Evolutionary conservation across 345 rosid species (phyloP).

Genomic region (Conringia planisiliqua): DNA sequence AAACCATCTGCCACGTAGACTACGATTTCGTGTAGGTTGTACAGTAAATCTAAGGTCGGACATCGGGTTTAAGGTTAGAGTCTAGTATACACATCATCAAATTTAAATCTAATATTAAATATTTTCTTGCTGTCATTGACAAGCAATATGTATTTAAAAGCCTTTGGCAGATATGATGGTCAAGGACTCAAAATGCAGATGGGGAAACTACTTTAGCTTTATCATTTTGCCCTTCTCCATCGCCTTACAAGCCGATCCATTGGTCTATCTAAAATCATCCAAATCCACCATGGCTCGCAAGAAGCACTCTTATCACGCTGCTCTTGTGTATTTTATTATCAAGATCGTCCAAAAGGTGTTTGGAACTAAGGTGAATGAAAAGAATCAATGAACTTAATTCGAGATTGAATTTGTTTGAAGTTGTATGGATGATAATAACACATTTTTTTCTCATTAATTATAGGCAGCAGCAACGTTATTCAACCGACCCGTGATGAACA

Average conservation of each 20-base stretch:
- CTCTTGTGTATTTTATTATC: background rate
- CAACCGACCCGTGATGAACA: constrained; percentile 32
- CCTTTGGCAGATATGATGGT: constrained; percentile 56
- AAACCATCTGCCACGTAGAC: constrained; percentile 29
- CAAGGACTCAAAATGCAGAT: constrained; percentile 39
- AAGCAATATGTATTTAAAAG: constrained; percentile 12
- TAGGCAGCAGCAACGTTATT: constrained; percentile 38
- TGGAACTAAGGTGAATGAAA: constrained; percentile 41
- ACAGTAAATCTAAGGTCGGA: constrained; percentile 51
- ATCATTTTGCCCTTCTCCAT: constrained; percentile 45
- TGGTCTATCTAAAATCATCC: constrained; percentile 41
- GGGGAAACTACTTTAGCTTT: constrained; percentile 59
- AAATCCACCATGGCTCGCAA: constrained; percentile 47
- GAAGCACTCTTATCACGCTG: constrained; percentile 53
- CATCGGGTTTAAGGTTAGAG: constrained; percentile 49
- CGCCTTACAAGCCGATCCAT: constrained; percentile 39
- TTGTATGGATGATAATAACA: background rate
- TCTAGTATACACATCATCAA: background rate
- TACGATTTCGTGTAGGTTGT: constrained; percentile 45
- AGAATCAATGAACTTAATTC: background rate
- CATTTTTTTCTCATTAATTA: background rate
- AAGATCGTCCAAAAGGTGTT: constrained; percentile 22
- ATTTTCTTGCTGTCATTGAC: background rate
- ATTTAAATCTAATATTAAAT: background rate
- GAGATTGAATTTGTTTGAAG: background rate